phyloP scores from a whole-genome alignment of 345 rosid species.

The Salix purpurea region DNA sequence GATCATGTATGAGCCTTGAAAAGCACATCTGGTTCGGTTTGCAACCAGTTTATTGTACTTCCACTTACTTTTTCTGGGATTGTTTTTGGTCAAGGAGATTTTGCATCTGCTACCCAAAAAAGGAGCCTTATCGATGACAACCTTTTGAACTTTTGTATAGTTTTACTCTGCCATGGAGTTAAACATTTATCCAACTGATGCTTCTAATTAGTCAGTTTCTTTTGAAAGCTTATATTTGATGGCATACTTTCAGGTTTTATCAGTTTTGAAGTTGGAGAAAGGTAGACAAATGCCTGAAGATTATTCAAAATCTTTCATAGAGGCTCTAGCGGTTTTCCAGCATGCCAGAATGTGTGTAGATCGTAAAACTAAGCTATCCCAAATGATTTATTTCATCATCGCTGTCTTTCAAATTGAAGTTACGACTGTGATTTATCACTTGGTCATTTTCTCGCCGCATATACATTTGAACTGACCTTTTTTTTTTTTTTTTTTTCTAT shows the following conservation, averaged over 20 bases:
- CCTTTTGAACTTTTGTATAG: too few species aligned
- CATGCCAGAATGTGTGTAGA: slow-evolving; percentile 64
- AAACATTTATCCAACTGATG: too few species aligned
- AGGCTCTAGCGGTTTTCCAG: slow-evolving; percentile 80
- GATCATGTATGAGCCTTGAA: too few species aligned
- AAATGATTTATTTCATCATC: not conserved
- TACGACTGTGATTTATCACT: too few species aligned
- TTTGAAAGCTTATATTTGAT: not conserved
- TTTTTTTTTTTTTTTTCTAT: not conserved
- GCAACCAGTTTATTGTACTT: too few species aligned
- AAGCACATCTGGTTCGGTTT: too few species aligned
- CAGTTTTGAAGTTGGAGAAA: slow-evolving; percentile 71
- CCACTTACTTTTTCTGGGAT: too few species aligned
- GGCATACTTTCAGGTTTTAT: slow-evolving; percentile 46
- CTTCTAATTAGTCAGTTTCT: too few species aligned
- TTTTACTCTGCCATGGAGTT: too few species aligned
- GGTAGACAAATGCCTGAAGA: slow-evolving; percentile 74
- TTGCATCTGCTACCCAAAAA: too few species aligned
- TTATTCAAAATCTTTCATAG: slow-evolving; percentile 58
- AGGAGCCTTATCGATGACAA: too few species aligned
- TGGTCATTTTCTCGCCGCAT: not conserved
- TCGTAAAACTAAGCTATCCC: not conserved
- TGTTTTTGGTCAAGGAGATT: too few species aligned
- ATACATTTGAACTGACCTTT: not conserved
- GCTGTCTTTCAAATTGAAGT: not conserved